These are phyloP conservation scores for Macrotyloma uniflorum DNA, from an alignment of 306 rosid species.

Conservation along the genomic window DNA sequence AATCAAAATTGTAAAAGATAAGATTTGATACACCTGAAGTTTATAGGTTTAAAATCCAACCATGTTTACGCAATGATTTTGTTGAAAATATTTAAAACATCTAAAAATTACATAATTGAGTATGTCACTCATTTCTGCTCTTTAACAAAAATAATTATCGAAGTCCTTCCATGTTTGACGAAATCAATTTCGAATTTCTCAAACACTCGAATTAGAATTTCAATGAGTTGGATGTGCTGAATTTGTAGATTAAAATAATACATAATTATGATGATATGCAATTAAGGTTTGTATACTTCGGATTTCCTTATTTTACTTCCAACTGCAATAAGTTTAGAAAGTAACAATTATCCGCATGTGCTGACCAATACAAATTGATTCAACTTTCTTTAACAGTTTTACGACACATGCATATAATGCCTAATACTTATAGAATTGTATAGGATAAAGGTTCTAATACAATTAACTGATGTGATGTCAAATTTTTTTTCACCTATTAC, in stretches of 20 bases:
- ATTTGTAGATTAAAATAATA: not conserved
- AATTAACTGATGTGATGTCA: not conserved
- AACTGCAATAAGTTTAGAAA: too few species aligned
- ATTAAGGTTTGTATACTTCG: not conserved
- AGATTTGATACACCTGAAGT: slow-evolving; percentile 12
- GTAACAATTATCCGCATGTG: too few species aligned
- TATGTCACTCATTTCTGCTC: not conserved
- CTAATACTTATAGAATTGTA: not conserved
- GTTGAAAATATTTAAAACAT: not conserved
- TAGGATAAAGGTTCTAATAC: not conserved
- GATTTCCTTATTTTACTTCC: not conserved
- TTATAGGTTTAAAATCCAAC: not conserved
- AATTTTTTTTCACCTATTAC: not conserved
- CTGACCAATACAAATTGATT: too few species aligned
- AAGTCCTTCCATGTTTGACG: not conserved
- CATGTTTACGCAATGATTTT: not conserved
- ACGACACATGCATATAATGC: too few species aligned
- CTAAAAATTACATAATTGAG: not conserved
- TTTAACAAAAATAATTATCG: not conserved
- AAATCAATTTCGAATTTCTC: not conserved
- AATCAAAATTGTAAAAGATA: not conserved
- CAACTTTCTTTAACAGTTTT: too few species aligned
- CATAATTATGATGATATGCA: not conserved
- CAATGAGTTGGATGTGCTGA: not conserved
- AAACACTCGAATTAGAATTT: slow-evolving; percentile 3